These are phyloP conservation scores for Penicillium psychrosexuale DNA, from an alignment of 2,329 filamentous ascomycete genomes.

Conservation along the genomic window DNA sequence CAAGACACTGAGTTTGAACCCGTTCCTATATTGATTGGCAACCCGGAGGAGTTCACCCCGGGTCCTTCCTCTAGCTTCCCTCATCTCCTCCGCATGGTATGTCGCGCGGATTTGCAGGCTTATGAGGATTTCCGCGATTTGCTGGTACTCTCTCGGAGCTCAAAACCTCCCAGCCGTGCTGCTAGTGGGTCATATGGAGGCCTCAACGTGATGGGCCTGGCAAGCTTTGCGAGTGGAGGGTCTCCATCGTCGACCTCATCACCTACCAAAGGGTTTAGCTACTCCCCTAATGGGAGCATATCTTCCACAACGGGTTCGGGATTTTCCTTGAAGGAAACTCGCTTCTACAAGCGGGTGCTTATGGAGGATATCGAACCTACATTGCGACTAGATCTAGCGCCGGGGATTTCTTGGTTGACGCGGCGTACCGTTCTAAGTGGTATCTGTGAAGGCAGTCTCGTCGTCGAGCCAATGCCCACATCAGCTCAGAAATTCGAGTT, in stretches of 20 bases:
- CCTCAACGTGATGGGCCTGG: slow-evolving; percentile 58
- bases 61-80: slow-evolving; percentile 70
- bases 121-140: slow-evolving; percentile 85
- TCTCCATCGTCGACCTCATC: slow-evolving; percentile 62
- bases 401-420: slow-evolving; percentile 89
- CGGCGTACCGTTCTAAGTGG: slow-evolving; percentile 78
- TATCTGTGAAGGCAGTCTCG: slow-evolving; percentile 78
- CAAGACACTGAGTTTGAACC: slow-evolving; percentile 61
- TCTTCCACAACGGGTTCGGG: slow-evolving; percentile 44
- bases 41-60: slow-evolving; percentile 54
- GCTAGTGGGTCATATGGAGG: slow-evolving; percentile 69
- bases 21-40: slow-evolving; percentile 49
- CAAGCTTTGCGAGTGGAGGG: slow-evolving; percentile 38
- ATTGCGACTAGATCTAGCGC: slow-evolving; percentile 80
- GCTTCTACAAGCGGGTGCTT: slow-evolving; percentile 88
- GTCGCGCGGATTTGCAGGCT: slow-evolving; percentile 74
- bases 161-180: slow-evolving; percentile 61
- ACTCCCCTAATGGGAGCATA: slow-evolving; percentile 48
- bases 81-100: slow-evolving; percentile 76
- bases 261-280: slow-evolving; percentile 55
- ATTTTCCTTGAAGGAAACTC: slow-evolving; percentile 74
- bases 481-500: slow-evolving; percentile 52
- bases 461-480: slow-evolving; percentile 81
- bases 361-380: slow-evolving; percentile 94
- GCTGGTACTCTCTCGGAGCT: slow-evolving; percentile 64